A percentile compares a stretch with the other conserved stretches of the same genome.
phyloP scores from a whole-genome alignment of 495 filamentous ascomycete species.

The Entonaema liquescens region DNA sequence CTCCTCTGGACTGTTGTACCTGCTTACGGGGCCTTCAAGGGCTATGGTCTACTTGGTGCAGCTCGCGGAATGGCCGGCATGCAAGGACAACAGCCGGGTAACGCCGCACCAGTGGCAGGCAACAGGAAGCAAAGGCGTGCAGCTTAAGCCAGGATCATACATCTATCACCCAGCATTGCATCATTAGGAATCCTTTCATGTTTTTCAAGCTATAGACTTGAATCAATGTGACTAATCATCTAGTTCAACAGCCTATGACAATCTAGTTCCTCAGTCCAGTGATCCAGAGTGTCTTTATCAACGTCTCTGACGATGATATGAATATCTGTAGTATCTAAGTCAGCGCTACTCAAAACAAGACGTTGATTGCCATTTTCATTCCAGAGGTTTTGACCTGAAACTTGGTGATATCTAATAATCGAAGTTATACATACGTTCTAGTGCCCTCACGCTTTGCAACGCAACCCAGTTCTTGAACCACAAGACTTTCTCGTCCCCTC shows the following conservation, averaged over 20 bases:
- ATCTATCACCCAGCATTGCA: not conserved
- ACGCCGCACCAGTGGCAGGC: constrained; percentile 47
- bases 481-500: constrained; percentile 67
- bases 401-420: not conserved
- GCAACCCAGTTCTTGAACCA: constrained; percentile 96
- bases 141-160: constrained; percentile 32
- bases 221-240: not conserved
- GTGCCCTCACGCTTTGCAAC: constrained; percentile 83
- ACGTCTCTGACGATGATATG: constrained; percentile 70
- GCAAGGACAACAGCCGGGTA: constrained; percentile 46
- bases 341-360: constrained; percentile 7
- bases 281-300: constrained; percentile 63
- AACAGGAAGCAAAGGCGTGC: constrained; percentile 62
- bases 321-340: constrained; percentile 44
- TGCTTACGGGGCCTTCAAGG: constrained; percentile 72
- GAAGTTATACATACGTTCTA: constrained; percentile 64
- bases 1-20: constrained; percentile 76
- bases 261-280: constrained; percentile 64
- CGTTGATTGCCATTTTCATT: not conserved
- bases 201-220: not conserved
- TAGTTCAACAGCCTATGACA: constrained; percentile 43
- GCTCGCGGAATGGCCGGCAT: constrained; percentile 71
- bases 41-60: constrained; percentile 71
- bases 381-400: not conserved
- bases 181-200: not conserved